These are phyloP conservation scores for Geotrichum citri-aurantii DNA, from an alignment of 1,139 yeast species.

Conservation along the genomic window DNA sequence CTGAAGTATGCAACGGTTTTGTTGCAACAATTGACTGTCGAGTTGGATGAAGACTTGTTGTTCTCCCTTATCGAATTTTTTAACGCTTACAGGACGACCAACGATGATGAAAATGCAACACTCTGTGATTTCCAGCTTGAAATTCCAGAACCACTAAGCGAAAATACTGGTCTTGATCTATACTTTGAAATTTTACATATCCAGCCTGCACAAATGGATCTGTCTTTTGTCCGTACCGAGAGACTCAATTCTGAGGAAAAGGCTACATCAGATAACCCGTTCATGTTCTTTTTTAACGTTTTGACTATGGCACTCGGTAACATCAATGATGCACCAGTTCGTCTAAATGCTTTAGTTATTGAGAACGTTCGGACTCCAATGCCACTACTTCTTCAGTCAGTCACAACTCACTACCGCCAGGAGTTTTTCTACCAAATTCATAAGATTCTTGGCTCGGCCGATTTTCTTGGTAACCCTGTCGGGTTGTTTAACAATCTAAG, in stretches of 20 bases:
- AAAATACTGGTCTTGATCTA: conserved; percentile 61
- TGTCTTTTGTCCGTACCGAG: conserved; percentile 91
- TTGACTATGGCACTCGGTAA: conserved; percentile 97
- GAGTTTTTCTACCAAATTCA: conserved; percentile 89
- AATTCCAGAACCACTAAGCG: conserved; percentile 64
- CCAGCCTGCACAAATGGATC: conserved; percentile 83
- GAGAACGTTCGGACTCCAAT: conserved; percentile 87
- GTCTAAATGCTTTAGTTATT: conserved; percentile 76
- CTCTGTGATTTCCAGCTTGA: conserved; percentile 58
- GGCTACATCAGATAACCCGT: conserved; percentile 49
- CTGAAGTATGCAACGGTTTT: conserved; percentile 86
- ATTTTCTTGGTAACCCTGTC: conserved; percentile 93
- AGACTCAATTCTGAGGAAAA: conserved; percentile 57
- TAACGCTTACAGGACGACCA: conserved; percentile 41
- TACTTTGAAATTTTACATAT: conserved; percentile 90
- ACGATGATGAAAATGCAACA: conserved; percentile 52
- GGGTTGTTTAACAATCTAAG: conserved; percentile 89
- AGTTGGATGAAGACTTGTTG: conserved; percentile 89
- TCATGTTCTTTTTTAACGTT: conserved; percentile 69
- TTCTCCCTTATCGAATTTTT: conserved; percentile 77
- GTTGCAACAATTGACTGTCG: conserved; percentile 85
- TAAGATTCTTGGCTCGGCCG: conserved; percentile 93
- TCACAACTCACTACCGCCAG: conserved; percentile 84
- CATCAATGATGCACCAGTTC: conserved; percentile 93
- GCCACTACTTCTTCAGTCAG: conserved; percentile 63